Conservation (phyloP, 2,329 filamentous ascomycete species). For the Ascochyta clinopodiicola region DNA sequence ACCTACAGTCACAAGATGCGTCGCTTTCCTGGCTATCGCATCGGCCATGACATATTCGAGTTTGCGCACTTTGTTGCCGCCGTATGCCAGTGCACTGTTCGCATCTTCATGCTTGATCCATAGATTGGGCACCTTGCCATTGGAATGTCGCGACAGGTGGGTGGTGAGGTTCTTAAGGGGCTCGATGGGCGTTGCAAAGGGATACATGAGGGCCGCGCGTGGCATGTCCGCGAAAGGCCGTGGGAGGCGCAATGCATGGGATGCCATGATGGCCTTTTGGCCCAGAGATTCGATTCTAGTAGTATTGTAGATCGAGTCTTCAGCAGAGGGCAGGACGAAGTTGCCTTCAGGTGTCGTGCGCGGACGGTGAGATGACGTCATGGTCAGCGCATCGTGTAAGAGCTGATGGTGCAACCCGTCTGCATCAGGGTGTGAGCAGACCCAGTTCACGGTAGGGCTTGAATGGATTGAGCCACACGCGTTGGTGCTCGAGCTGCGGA, state of each 20-base stretch:
- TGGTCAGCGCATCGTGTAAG: not conserved
- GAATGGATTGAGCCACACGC: constrained; percentile 16
- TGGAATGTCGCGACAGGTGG: not conserved
- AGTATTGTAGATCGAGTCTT: not conserved
- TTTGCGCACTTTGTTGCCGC: constrained; percentile 17
- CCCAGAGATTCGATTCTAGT: too few species aligned
- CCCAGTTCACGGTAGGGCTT: constrained; percentile 14
- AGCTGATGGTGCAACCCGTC: not conserved
- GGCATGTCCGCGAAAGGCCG: constrained; percentile 7
- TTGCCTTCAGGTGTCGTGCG: not conserved
- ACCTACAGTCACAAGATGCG: constrained; percentile 13
- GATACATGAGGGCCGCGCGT: constrained; percentile 8
- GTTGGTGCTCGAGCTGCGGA: constrained; percentile 4
- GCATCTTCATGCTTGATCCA: constrained; percentile 18
- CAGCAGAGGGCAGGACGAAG: too few species aligned
- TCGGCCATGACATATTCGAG: constrained; percentile 15
- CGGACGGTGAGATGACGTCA: constrained; percentile 13
- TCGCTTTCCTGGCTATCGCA: constrained; percentile 11
- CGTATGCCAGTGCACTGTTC: constrained; percentile 15
- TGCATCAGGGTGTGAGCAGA: constrained; percentile 6
- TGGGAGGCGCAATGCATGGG: not conserved
- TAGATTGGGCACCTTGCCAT: not conserved
- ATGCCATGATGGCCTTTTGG: not conserved
- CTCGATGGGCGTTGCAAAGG: constrained; percentile 3
- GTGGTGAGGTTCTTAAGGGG: constrained; percentile 7